phyloP scores from a whole-genome alignment of 2,329 filamentous ascomycete species.

The Sporothrix curviconia region DNA sequence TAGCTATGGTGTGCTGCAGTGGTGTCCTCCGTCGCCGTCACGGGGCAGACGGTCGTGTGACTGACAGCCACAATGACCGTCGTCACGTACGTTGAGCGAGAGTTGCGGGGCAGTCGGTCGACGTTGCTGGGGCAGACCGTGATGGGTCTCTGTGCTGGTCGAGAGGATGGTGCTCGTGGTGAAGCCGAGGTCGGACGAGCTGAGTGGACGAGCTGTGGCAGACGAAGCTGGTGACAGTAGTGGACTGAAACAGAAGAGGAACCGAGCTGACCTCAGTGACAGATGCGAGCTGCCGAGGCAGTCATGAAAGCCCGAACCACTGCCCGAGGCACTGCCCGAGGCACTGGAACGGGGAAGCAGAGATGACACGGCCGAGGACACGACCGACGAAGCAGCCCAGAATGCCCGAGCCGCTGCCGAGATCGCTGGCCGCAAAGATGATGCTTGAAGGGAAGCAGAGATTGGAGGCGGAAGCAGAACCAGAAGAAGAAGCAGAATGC shows the following conservation, averaged over 20 bases:
- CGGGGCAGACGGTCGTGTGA: constrained; percentile 11
- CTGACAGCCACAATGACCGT: constrained; percentile 11
- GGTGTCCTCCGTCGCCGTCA: background rate
- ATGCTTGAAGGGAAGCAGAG: too few relatives aligned
- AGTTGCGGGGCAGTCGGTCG: constrained; percentile 12
- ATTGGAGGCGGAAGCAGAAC: too few relatives aligned
- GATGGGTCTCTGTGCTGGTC: constrained; percentile 12
- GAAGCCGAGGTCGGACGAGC: background rate
- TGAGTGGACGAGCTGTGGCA: too few relatives aligned
- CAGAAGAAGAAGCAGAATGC: too few relatives aligned
- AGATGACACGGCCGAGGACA: background rate
- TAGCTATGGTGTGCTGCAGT: background rate
- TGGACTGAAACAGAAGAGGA: background rate
- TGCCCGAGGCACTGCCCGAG: background rate
- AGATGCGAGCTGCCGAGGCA: background rate
- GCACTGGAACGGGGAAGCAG: background rate
- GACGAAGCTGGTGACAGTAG: background rate
- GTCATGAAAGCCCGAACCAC: background rate
- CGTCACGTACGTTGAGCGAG: constrained; percentile 1
- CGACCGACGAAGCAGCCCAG: background rate
- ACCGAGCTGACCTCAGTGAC: too few relatives aligned
- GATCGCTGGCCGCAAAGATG: too few relatives aligned
- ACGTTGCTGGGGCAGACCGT: constrained; percentile 13
- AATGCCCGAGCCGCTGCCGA: too few relatives aligned
- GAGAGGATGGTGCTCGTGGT: constrained; percentile 4